Conservation (phyloP, 1,284 basidiomycete species). For the Filobasidium uniguttulatum region DNA sequence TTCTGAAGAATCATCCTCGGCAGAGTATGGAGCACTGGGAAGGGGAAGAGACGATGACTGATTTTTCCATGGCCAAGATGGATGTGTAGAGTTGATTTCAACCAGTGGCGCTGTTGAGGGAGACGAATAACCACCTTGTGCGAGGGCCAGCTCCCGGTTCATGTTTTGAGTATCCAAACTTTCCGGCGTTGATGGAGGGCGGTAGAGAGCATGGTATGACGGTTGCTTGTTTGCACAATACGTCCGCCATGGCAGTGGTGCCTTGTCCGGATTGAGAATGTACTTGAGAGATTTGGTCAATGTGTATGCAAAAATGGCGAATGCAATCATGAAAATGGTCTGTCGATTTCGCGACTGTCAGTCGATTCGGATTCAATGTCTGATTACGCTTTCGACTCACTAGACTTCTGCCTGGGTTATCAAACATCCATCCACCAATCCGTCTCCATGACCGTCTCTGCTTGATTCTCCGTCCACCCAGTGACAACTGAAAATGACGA, state of each 20-base stretch:
- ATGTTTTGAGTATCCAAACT: background rate
- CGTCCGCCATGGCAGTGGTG: slow-evolving; percentile 79
- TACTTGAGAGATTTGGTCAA: slow-evolving; percentile 64
- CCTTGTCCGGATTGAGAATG: slow-evolving; percentile 89
- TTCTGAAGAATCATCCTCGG: slow-evolving; percentile 41
- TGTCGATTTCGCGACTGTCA: background rate
- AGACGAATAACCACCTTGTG: slow-evolving; percentile 6
- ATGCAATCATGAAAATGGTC: slow-evolving; percentile 18
- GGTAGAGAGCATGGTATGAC: slow-evolving; percentile 26
- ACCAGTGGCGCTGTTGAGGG: slow-evolving; percentile 14
- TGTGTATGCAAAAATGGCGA: slow-evolving; percentile 49
- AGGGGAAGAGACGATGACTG: no score
- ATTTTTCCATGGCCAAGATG: slow-evolving; percentile 27
- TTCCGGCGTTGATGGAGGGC: slow-evolving; percentile 11
- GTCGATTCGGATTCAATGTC: background rate
- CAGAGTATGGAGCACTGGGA: slow-evolving; percentile 17
- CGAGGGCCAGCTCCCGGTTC: slow-evolving; percentile 1
- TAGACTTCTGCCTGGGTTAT: background rate
- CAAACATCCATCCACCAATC: background rate
- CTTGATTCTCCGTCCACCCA: no score
- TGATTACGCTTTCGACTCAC: background rate
- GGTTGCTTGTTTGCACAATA: slow-evolving; percentile 59
- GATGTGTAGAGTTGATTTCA: slow-evolving; percentile 30
- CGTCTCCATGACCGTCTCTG: background rate
- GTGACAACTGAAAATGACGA: no score